Evolutionary conservation across 2,329 filamentous ascomycete species (phyloP).

Genomic region (Colletotrichum lupini): DNA sequence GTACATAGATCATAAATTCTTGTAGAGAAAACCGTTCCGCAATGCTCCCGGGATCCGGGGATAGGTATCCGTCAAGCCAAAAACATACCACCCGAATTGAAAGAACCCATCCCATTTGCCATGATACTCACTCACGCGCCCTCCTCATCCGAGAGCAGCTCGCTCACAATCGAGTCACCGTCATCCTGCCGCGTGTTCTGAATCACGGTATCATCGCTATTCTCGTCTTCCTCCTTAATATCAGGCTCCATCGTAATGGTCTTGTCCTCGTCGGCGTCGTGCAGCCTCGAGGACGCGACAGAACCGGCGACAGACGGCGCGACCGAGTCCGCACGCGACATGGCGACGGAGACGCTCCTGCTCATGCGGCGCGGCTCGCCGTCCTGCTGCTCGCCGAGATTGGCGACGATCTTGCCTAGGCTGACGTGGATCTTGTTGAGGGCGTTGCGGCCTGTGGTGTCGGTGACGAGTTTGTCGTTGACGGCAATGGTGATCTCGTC

Average conservation of each 20-base stretch:
- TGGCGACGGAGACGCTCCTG: constrained; percentile 55
- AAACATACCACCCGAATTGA: background rate
- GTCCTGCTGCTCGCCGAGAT: constrained; percentile 58
- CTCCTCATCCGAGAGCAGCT: constrained; percentile 54
- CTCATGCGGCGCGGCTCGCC: constrained; percentile 52
- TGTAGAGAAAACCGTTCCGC: constrained; percentile 7
- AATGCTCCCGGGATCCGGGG: background rate
- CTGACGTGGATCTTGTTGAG: constrained; percentile 76
- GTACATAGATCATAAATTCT: constrained; percentile 33
- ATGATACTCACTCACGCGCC: constrained; percentile 37
- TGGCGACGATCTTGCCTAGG: constrained; percentile 75
- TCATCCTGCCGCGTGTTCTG: constrained; percentile 36
- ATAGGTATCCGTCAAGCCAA: background rate
- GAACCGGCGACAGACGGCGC: constrained; percentile 1
- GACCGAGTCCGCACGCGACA: constrained; percentile 35
- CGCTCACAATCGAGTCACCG: constrained; percentile 51
- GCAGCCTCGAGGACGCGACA: constrained; percentile 39
- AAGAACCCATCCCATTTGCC: background rate
- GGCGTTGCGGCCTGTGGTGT: constrained; percentile 71
- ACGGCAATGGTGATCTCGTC: constrained; percentile 70
- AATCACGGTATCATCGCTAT: constrained; percentile 40
- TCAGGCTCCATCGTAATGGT: constrained; percentile 53
- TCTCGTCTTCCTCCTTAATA: constrained; percentile 61
- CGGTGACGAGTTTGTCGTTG: constrained; percentile 69
- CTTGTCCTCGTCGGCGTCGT: constrained; percentile 48